Percentiles rank a stretch among this genome's conserved stretches.
Evolutionary conservation across 2,329 filamentous ascomycete species (phyloP).

Genomic region (Cryphonectria parasitica): DNA sequence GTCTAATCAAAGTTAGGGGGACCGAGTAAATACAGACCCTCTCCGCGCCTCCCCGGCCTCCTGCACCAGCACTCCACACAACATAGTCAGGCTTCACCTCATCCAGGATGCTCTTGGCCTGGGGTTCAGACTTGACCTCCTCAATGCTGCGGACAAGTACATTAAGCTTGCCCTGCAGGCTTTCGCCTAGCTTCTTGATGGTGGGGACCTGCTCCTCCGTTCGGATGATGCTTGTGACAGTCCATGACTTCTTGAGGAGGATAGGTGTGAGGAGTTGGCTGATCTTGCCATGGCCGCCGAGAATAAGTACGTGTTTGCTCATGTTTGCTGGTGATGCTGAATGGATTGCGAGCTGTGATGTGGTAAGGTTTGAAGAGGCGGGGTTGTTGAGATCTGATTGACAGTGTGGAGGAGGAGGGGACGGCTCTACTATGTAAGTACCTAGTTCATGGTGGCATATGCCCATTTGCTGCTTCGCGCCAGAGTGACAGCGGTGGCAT

Average conservation of each 20-base stretch:
- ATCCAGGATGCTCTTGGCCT: slow-evolving; percentile 66
- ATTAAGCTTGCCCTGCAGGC: slow-evolving; percentile 64
- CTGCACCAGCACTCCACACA: slow-evolving; percentile 70
- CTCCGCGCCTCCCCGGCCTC: slow-evolving; percentile 61
- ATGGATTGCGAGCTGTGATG: not conserved
- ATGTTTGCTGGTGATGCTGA: slow-evolving; percentile 25
- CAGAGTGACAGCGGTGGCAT: not conserved
- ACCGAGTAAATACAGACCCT: slow-evolving; percentile 39
- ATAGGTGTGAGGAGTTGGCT: slow-evolving; percentile 75
- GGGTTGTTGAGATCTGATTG: not conserved
- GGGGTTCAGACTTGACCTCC: slow-evolving; percentile 65
- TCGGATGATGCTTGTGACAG: slow-evolving; percentile 78
- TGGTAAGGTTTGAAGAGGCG: not conserved
- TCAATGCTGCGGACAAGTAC: slow-evolving; percentile 74
- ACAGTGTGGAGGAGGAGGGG: slow-evolving; percentile 11
- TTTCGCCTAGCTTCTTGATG: slow-evolving; percentile 62
- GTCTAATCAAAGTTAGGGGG: not conserved
- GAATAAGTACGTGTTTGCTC: slow-evolving; percentile 65
- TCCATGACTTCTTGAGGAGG: slow-evolving; percentile 74
- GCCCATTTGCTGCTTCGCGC: not conserved
- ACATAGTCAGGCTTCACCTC: slow-evolving; percentile 67
- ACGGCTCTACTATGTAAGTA: slow-evolving; percentile 7
- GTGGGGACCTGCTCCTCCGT: slow-evolving; percentile 67
- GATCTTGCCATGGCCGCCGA: slow-evolving; percentile 83
- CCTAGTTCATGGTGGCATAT: not conserved